Conservation (phyloP, 169 alveolate genomes). For the Babesia gibsoni region DNA sequence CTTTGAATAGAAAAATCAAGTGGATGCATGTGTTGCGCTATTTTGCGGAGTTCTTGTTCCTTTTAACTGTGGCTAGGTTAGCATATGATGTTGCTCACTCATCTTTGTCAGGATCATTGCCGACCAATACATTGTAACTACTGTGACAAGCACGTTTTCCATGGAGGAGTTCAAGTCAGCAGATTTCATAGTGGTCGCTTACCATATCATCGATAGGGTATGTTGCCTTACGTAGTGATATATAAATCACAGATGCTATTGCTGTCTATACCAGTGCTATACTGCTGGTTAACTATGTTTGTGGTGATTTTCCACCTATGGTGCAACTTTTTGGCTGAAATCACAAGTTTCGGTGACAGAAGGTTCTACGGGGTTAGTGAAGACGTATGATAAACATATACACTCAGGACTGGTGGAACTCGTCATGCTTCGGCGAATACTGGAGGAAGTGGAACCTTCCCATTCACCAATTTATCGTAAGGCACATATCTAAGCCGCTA, state of each 20-base stretch:
- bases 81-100: not conserved
- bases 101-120: slow-evolving; percentile 70
- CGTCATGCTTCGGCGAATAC: slow-evolving; percentile 87
- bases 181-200: slow-evolving; percentile 46
- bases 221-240: not conserved
- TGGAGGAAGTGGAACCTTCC: slow-evolving; percentile 94
- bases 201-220: slow-evolving; percentile 64
- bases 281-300: slow-evolving; percentile 90
- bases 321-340: slow-evolving; percentile 89
- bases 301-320: slow-evolving; percentile 89
- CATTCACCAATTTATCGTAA: slow-evolving; percentile 87
- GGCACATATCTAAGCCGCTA: slow-evolving; percentile 92
- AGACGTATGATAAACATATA: not conserved
- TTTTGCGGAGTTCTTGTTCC: slow-evolving; percentile 63
- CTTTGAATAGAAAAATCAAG: slow-evolving; percentile 76
- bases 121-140: slow-evolving; percentile 85
- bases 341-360: slow-evolving; percentile 92
- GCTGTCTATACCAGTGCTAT: slow-evolving; percentile 87
- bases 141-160: slow-evolving; percentile 83
- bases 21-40: slow-evolving; percentile 73
- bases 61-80: slow-evolving; percentile 68
- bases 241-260: slow-evolving; percentile 69
- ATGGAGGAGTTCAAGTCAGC: slow-evolving; percentile 80
- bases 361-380: slow-evolving; percentile 81
- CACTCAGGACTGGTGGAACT: slow-evolving; percentile 92